Evolutionary conservation across 768 basidiomycete species (phyloP).

Genomic region (Russula sp.): DNA sequence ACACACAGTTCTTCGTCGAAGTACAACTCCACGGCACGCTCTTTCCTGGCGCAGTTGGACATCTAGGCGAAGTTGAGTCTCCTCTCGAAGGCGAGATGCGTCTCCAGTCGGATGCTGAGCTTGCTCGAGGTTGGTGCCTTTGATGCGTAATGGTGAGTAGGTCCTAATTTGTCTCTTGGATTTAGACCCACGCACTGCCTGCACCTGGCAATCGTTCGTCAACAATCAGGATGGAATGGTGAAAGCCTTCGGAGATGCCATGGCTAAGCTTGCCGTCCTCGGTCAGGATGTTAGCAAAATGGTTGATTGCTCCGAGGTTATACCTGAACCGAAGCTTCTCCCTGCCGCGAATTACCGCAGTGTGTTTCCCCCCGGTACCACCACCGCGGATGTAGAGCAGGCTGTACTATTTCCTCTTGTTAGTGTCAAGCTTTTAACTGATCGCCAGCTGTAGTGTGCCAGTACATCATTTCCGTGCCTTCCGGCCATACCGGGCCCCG

Average conservation of each 20-base stretch:
- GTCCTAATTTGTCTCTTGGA: slow-evolving; percentile 7
- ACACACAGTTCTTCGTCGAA: slow-evolving; percentile 29
- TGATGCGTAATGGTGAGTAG: background rate
- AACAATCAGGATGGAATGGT: slow-evolving; percentile 25
- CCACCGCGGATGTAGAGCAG: slow-evolving; percentile 25
- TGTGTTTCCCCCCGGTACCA: slow-evolving; percentile 25
- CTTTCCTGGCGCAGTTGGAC: background rate
- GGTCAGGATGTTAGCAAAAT: slow-evolving; percentile 36
- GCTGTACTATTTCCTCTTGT: slow-evolving; percentile 4
- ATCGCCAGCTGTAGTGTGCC: slow-evolving; percentile 28
- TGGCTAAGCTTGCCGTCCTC: slow-evolving; percentile 40
- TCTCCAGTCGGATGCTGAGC: slow-evolving; percentile 11
- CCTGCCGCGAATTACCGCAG: slow-evolving; percentile 19
- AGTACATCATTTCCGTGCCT: slow-evolving; percentile 34
- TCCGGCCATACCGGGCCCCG: slow-evolving; percentile 31
- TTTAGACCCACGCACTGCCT: slow-evolving; percentile 40
- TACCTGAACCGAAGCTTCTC: slow-evolving; percentile 33
- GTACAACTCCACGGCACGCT: slow-evolving; percentile 17
- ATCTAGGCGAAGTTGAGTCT: background rate
- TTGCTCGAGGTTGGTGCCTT: slow-evolving; percentile 23
- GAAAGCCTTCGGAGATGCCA: slow-evolving; percentile 35
- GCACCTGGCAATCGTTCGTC: slow-evolving; percentile 43
- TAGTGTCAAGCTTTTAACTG: background rate
- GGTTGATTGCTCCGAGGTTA: slow-evolving; percentile 43
- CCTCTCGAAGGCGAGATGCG: slow-evolving; percentile 7